Evolutionary conservation across 148 eudicot genomes (phyloP).

Genomic region (Heliamphora exappendiculata): DNA sequence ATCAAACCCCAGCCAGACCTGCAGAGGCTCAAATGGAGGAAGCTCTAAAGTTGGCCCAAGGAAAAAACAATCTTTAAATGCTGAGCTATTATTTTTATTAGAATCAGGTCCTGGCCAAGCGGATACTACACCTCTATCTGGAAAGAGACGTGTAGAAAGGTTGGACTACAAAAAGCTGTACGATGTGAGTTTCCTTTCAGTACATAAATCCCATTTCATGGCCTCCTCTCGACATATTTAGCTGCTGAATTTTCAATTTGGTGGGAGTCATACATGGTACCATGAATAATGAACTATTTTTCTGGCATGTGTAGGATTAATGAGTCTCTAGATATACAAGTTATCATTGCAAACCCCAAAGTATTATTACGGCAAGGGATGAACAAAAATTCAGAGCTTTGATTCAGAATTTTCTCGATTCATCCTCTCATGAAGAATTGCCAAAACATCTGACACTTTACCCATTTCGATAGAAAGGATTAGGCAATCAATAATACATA

Average conservation of each 20-base stretch:
- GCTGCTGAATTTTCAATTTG: neutral
- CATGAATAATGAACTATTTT: neutral
- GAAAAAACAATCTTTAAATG: slow-evolving; percentile 21
- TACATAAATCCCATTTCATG: neutral
- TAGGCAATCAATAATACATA: too few species aligned
- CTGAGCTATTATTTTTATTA: slow-evolving; percentile 24
- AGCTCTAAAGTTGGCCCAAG: slow-evolving; percentile 8
- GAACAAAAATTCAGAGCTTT: too few species aligned
- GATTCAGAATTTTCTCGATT: too few species aligned
- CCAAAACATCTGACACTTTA: too few species aligned
- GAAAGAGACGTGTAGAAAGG: slow-evolving; percentile 54
- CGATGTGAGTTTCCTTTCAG: slow-evolving; percentile 58
- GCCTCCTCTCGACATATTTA: neutral
- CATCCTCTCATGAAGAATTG: too few species aligned
- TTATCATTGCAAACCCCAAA: too few species aligned
- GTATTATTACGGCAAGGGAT: too few species aligned
- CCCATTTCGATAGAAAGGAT: too few species aligned
- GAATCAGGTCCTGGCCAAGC: slow-evolving; percentile 27
- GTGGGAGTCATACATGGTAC: neutral
- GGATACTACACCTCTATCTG: slow-evolving; percentile 33
- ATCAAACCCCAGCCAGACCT: neutral
- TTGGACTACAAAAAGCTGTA: slow-evolving; percentile 88
- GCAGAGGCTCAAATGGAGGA: slow-evolving; percentile 10
- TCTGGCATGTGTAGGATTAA: neutral
- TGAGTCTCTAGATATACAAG: too few species aligned